Conservation (phyloP, 306 rosid genomes). For the Potentilla sterilis region DNA sequence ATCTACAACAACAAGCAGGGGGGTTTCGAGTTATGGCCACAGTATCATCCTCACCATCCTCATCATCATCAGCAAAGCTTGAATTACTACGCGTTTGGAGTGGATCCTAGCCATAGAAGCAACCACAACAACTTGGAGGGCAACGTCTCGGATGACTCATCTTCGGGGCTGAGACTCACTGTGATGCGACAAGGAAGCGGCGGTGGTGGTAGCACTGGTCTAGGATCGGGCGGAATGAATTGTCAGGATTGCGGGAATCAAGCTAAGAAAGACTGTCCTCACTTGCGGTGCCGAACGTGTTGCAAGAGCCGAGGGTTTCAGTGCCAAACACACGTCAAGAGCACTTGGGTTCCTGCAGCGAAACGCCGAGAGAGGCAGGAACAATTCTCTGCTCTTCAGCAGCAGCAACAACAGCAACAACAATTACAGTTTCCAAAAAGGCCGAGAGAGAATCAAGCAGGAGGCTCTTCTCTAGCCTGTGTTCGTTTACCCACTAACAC, state of each 20-base stretch:
- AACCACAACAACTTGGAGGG: constrained; percentile 19
- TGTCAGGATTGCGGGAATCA: constrained; percentile 98
- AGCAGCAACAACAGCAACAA: constrained; percentile 38
- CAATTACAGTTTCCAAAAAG: constrained; percentile 42
- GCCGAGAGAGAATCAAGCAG: constrained; percentile 47
- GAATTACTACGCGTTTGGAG: constrained; percentile 65
- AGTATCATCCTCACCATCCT: constrained; percentile 37
- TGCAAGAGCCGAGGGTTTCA: constrained; percentile 96
- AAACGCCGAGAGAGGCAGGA: constrained; percentile 89
- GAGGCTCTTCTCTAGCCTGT: constrained; percentile 44
- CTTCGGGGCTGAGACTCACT: constrained; percentile 56
- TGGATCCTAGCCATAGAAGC: constrained; percentile 49
- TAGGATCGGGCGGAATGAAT: constrained; percentile 50
- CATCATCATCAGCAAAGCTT: constrained; percentile 36
- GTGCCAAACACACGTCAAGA: constrained; percentile 89
- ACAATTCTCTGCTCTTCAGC: constrained; percentile 54
- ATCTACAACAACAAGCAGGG: constrained; percentile 55
- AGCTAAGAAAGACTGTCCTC: constrained; percentile 85
- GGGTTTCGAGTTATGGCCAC: constrained; percentile 92
- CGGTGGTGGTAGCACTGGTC: constrained; percentile 23
- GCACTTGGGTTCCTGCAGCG: constrained; percentile 98
- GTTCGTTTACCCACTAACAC: constrained; percentile 61
- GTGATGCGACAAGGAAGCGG: constrained; percentile 57
- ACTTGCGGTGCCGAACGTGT: constrained; percentile 86
- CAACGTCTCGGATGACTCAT: constrained; percentile 49